phyloP scores from a whole-genome alignment of 495 filamentous ascomycete genomes.

The Venustampulla echinocandica region DNA sequence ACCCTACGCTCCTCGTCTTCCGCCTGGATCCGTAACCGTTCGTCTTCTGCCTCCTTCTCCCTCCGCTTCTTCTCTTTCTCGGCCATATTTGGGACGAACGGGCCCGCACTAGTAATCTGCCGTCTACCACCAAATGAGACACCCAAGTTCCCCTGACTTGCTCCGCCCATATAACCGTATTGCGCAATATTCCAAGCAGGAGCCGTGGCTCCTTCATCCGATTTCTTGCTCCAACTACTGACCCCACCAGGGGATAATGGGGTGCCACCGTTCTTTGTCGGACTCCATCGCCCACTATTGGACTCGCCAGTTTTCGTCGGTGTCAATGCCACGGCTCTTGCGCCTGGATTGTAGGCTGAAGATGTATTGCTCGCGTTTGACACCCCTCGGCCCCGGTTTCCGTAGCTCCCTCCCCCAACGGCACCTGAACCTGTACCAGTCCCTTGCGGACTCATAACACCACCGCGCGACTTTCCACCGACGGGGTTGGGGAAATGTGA shows the following conservation, averaged over 20 bases:
- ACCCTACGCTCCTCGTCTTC: conserved; percentile 59
- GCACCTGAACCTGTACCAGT: conserved; percentile 53
- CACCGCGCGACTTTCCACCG: conserved; percentile 54
- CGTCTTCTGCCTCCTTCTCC: conserved; percentile 45
- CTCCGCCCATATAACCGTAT: conserved; percentile 97
- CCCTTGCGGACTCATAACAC: conserved; percentile 56
- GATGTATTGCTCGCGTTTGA: conserved; percentile 62
- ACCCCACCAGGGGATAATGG: conserved; percentile 33
- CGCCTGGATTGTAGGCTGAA: conserved; percentile 32
- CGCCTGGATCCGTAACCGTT: conserved; percentile 48
- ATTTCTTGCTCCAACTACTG: conserved; percentile 85
- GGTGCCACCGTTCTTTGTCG: conserved; percentile 42
- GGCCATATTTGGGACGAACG: conserved; percentile 62
- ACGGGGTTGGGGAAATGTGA: conserved; percentile 62
- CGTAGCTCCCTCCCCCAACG: conserved; percentile 25
- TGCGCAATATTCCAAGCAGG: conserved; percentile 99
- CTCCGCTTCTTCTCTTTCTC: conserved; percentile 46
- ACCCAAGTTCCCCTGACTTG: conserved; percentile 90
- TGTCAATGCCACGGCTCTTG: conserved; percentile 29
- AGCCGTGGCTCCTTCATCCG: conserved; percentile 67
- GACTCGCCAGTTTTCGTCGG: conserved; percentile 40
- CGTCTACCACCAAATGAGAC: conserved; percentile 83
- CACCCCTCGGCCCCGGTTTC: conserved; percentile 46
- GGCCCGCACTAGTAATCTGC: conserved; percentile 81
- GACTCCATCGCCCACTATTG: conserved; percentile 49